These are phyloP conservation scores for Debaryomycetaceae sp. DNA, from an alignment of 1,139 yeast species.

Conservation along the genomic window DNA sequence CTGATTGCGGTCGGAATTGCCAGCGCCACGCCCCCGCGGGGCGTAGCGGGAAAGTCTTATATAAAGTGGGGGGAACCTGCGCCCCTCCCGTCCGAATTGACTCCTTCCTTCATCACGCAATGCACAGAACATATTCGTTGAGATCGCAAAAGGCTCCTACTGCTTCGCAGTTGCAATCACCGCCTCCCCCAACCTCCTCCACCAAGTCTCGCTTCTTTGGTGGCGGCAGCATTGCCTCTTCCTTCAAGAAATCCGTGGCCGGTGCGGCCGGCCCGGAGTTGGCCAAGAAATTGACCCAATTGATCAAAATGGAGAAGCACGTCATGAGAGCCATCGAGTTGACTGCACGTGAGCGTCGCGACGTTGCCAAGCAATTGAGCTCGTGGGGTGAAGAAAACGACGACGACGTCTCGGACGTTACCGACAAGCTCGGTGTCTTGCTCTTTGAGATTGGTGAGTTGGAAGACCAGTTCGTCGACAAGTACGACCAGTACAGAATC, in stretches of 20 bases:
- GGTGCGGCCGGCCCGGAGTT: slow-evolving; percentile 94
- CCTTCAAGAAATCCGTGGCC: slow-evolving; percentile 79
- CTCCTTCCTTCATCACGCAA: slow-evolving; percentile 15
- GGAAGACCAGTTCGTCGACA: slow-evolving; percentile 96
- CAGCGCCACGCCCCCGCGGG: slow-evolving; percentile 1
- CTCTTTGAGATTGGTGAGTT: slow-evolving; percentile 95
- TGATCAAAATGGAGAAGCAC: slow-evolving; percentile 93
- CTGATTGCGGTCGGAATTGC: background rate
- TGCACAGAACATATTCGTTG: slow-evolving; percentile 98
- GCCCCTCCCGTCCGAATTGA: background rate
- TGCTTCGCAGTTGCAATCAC: slow-evolving; percentile 86
- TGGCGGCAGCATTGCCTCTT: slow-evolving; percentile 70
- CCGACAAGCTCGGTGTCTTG: slow-evolving; percentile 93
- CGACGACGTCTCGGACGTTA: slow-evolving; percentile 93
- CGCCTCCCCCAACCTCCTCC: slow-evolving; percentile 88
- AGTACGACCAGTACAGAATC: slow-evolving; percentile 95
- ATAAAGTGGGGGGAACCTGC: slow-evolving; percentile 2
- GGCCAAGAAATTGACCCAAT: slow-evolving; percentile 78
- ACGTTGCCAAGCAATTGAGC: slow-evolving; percentile 91
- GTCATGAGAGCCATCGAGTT: slow-evolving; percentile 90
- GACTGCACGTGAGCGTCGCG: slow-evolving; percentile 91
- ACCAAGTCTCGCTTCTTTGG: slow-evolving; percentile 86
- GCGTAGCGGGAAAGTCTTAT: no score
- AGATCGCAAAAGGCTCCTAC: slow-evolving; percentile 95
- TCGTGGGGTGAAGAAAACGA: slow-evolving; percentile 98